These are phyloP conservation scores for Aspergillus nidulans DNA, from an alignment of 495 filamentous ascomycete genomes.

Conservation along the genomic window DNA sequence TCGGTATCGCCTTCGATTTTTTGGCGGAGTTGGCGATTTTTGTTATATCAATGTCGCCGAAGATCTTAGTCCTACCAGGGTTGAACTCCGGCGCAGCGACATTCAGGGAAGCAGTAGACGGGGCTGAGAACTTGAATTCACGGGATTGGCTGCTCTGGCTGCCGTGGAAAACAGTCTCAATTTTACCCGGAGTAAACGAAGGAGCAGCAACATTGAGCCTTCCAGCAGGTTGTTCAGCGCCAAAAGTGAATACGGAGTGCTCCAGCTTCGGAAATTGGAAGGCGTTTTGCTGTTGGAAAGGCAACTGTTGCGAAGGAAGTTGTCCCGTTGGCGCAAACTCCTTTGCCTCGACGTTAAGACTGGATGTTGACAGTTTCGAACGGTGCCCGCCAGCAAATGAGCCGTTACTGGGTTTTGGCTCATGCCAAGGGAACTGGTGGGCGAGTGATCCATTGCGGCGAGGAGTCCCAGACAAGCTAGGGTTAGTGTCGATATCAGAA, in stretches of 20 bases:
- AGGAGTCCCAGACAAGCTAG: slow-evolving; percentile 68
- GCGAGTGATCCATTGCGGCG: slow-evolving; percentile 29
- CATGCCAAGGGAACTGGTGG: slow-evolving; percentile 38
- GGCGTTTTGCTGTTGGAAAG: slow-evolving; percentile 49
- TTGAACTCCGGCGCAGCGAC: slow-evolving; percentile 79
- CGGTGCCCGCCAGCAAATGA: slow-evolving; percentile 46
- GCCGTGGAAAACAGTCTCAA: slow-evolving; percentile 10
- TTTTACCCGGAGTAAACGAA: slow-evolving; percentile 61
- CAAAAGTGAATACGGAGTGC: slow-evolving; percentile 28
- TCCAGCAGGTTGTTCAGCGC: slow-evolving; percentile 28
- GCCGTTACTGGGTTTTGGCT: slow-evolving; percentile 32
- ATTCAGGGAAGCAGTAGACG: slow-evolving; percentile 59
- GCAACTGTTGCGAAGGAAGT: slow-evolving; percentile 55
- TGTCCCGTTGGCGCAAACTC: slow-evolving; percentile 73
- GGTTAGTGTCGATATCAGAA: slow-evolving; percentile 73
- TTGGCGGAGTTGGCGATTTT: slow-evolving; percentile 60
- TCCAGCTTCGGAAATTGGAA: slow-evolving; percentile 47
- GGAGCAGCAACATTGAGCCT: slow-evolving; percentile 65
- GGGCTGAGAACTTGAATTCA: slow-evolving; percentile 70
- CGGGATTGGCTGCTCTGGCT: slow-evolving; percentile 28
- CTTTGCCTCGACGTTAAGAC: slow-evolving; percentile 79
- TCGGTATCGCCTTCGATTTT: slow-evolving; percentile 77
- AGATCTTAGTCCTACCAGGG: slow-evolving; percentile 61
- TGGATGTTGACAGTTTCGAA: slow-evolving; percentile 66
- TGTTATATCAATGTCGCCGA: slow-evolving; percentile 65